These are phyloP conservation scores for Ballota nigra DNA, from an alignment of 257 asterid species.

Conservation along the genomic window DNA sequence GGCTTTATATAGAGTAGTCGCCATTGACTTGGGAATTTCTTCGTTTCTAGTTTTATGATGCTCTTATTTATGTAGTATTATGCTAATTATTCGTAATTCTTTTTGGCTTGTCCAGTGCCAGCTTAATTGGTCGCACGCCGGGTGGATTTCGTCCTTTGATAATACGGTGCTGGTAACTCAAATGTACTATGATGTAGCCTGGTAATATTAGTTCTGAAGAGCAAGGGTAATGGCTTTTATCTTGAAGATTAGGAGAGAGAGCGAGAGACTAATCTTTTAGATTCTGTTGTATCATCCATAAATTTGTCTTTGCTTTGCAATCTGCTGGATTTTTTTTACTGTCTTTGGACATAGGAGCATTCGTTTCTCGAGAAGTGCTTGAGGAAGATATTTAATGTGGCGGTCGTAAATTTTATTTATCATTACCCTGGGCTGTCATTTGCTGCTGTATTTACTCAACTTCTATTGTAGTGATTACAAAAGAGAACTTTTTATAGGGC, in stretches of 20 bases:
- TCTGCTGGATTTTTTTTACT: neutral
- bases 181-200: constrained; percentile 13
- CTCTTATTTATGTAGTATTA: neutral
- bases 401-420: neutral
- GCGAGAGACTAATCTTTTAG: constrained; percentile 14
- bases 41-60: neutral
- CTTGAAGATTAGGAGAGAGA: neutral
- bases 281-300: constrained; percentile 27
- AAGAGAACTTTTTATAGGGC: neutral
- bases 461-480: neutral
- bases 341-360: neutral
- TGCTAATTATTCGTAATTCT: neutral
- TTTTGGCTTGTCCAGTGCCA: constrained; percentile 32
- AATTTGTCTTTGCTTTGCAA: neutral
- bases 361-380: neutral
- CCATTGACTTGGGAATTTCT: neutral
- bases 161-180: neutral
- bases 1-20: neutral
- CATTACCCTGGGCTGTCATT: neutral
- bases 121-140: constrained; percentile 14
- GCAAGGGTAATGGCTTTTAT: neutral
- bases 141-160: neutral
- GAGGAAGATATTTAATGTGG: neutral
- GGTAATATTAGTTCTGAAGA: neutral
- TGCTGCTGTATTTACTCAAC: neutral